Evolutionary conservation across 352 stramenopile genomes (phyloP), one percentile per base, ranked within the genome.

Genomic region (Globisporangium viniferum): DNA sequence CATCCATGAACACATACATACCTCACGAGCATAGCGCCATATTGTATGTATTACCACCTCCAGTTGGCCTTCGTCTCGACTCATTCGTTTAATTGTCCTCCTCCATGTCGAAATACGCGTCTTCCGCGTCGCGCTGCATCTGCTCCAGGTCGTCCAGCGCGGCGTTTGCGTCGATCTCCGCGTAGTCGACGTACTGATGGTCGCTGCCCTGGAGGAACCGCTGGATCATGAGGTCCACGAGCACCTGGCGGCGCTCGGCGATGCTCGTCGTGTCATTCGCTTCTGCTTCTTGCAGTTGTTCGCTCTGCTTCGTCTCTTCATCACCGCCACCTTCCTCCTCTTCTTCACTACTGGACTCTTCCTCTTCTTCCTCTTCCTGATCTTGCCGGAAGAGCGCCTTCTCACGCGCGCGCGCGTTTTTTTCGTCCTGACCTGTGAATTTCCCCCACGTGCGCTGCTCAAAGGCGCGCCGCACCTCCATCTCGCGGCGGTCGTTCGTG

Each of bases 61-160:
- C 35, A 12, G 7, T 41, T 41, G 31, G 31, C 31, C 12, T 41
- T 41, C 9, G 8, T 41, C 14, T 41, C 36, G 15, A 5, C 3
- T 62, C n/a, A 62, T 14, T 70, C 57, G 35, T 24, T 24, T 24
- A 24, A 24, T 24, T 24, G 24, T 64, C 49, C 14, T 75, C 73
- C 27, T 78, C 74, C 5, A 67, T 67, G 53, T 66, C 80, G 69
- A 95, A 95, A 59, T 94, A 95, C 31, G 73, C 72, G 33, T 95
- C 86, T 75, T 95, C 80, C 7, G 85, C 85, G 73, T 95, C 88
- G 53, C 81, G 88, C 64, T 93, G 73, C 59, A 91, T 85, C 69
- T 84, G 73, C 5, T 80, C 75, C 44, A 84, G 71, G 72, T 93
- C 81, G 49, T 94, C 88, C 9, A 93, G 75, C 18, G 61, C 69